Percentiles rank a stretch among this genome's conserved stretches.
Evolutionary conservation across 2,329 filamentous ascomycete genomes (phyloP).

Genomic region (Rhinocladiella similis): DNA sequence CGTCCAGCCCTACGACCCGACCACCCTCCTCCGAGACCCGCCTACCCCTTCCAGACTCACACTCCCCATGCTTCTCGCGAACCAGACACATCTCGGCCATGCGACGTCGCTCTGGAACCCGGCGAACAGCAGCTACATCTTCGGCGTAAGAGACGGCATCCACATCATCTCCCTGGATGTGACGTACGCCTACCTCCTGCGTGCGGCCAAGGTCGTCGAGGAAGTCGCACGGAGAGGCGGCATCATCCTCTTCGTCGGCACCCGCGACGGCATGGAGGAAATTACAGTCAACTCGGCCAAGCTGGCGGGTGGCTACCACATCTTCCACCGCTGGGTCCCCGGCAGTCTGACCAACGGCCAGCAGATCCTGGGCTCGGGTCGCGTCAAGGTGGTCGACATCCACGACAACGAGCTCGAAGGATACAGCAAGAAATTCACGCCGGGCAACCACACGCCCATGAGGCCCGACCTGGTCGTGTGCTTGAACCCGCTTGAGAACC

Average conservation of each 20-base stretch:
- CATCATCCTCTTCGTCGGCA: conserved; percentile 87
- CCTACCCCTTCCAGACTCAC: conserved; percentile 78
- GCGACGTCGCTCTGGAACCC: conserved; percentile 92
- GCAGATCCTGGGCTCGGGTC: conserved; percentile 73
- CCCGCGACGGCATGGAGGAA: conserved; percentile 75
- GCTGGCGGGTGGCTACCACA: conserved; percentile 75
- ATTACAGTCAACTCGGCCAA: conserved; percentile 79
- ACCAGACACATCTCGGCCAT: conserved; percentile 87
- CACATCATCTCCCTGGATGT: conserved; percentile 92
- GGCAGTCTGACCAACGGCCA: conserved; percentile 91
- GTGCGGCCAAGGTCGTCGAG: conserved; percentile 87
- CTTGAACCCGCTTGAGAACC: conserved; percentile 91
- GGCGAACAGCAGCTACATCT: conserved; percentile 89
- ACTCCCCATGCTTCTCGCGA: conserved; percentile 84
- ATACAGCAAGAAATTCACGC: conserved; percentile 60
- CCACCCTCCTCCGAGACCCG: conserved; percentile 60
- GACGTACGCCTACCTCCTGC: conserved; percentile 84
- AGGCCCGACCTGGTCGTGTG: conserved; percentile 90
- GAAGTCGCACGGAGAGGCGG: conserved; percentile 82
- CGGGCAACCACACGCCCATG: conserved; percentile 64
- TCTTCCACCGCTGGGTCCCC: conserved; percentile 91
- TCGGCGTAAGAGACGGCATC: conserved; percentile 80
- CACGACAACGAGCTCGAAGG: conserved; percentile 64
- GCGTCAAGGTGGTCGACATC: conserved; percentile 74
- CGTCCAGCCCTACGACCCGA: conserved; percentile 24